A percentile compares a stretch with the other conserved stretches of the same genome.
phyloP scores from a whole-genome alignment of 2,329 filamentous ascomycete species.

The Chaetomiaceae sp. region DNA sequence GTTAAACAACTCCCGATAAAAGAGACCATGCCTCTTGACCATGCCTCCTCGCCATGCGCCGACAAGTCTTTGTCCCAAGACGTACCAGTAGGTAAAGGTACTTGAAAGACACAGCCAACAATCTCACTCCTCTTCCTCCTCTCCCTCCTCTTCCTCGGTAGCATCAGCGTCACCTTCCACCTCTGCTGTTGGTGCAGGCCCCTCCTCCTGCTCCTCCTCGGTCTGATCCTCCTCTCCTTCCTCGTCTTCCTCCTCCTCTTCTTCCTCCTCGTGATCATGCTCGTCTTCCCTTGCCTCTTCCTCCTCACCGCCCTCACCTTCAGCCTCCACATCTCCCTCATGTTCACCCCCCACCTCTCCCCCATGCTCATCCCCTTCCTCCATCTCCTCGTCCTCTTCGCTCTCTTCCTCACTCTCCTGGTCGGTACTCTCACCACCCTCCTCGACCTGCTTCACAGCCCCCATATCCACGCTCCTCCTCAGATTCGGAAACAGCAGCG shows the following conservation, averaged over 20 bases:
- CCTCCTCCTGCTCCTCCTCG: slow-evolving; percentile 16
- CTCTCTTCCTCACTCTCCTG: slow-evolving; percentile 24
- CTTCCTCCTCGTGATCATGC: slow-evolving; percentile 17
- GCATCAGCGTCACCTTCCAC: slow-evolving; percentile 19
- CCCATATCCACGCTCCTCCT: slow-evolving; percentile 34
- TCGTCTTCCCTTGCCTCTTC: slow-evolving; percentile 8
- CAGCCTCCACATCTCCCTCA: slow-evolving; percentile 15
- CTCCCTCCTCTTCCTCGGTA: slow-evolving; percentile 16
- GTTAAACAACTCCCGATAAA: too few relatives aligned
- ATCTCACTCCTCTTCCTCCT: slow-evolving; percentile 16
- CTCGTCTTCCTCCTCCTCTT: slow-evolving; percentile 15
- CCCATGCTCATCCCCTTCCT: slow-evolving; percentile 17
- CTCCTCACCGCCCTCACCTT: slow-evolving; percentile 9
- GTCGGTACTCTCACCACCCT: slow-evolving; percentile 14
- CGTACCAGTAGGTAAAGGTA: too few relatives aligned
- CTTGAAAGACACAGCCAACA: too few relatives aligned
- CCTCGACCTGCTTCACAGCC: slow-evolving; percentile 23
- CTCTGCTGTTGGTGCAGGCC: slow-evolving; percentile 22
- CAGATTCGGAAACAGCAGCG: slow-evolving; percentile 50
- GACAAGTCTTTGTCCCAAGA: too few relatives aligned
- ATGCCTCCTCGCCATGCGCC: too few relatives aligned
- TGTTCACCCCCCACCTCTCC: slow-evolving; percentile 26
- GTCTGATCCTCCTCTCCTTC: slow-evolving; percentile 22
- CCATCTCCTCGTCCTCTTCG: slow-evolving; percentile 24
- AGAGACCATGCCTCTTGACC: too few relatives aligned